Evolutionary conservation across 345 rosid species (phyloP).

Genomic region (Cardamine occulta): DNA sequence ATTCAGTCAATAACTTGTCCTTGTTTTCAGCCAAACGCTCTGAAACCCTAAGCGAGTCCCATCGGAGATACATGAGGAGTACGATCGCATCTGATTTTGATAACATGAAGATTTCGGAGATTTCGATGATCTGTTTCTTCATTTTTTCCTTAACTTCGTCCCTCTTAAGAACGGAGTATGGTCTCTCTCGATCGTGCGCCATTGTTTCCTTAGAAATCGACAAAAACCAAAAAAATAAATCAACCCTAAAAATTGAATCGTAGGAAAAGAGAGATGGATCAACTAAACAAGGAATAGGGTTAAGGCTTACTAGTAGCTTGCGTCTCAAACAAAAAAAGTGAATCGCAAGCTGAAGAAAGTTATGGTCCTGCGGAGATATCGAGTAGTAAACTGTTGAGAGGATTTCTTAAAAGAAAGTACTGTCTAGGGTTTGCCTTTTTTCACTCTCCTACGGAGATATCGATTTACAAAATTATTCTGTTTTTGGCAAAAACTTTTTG

Average conservation of each 20-base stretch:
- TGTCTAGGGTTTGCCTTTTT: neutral
- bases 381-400: neutral
- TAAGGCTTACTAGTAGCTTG: conserved; percentile 21
- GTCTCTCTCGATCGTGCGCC: neutral
- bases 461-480: neutral
- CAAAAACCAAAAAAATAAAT: neutral
- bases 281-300: neutral
- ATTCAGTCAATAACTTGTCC: neutral
- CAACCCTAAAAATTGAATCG: neutral
- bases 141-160: neutral
- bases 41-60: conserved; percentile 20
- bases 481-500: neutral
- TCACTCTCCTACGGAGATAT: neutral
- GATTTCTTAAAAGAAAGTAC: neutral
- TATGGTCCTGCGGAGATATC: neutral
- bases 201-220: neutral
- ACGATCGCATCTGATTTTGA: conserved; percentile 12
- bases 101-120: conserved; percentile 17
- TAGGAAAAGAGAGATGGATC: neutral
- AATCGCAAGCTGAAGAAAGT: neutral
- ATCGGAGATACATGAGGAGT: conserved; percentile 9
- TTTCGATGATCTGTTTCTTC: conserved; percentile 14
- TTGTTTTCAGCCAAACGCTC: conserved; percentile 15
- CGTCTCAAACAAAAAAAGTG: neutral
- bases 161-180: conserved; percentile 2